Evolutionary conservation across 148 eudicot species (phyloP), one percentile per base, ranked within the genome.

Genomic region (Gaultheria prostrata): DNA sequence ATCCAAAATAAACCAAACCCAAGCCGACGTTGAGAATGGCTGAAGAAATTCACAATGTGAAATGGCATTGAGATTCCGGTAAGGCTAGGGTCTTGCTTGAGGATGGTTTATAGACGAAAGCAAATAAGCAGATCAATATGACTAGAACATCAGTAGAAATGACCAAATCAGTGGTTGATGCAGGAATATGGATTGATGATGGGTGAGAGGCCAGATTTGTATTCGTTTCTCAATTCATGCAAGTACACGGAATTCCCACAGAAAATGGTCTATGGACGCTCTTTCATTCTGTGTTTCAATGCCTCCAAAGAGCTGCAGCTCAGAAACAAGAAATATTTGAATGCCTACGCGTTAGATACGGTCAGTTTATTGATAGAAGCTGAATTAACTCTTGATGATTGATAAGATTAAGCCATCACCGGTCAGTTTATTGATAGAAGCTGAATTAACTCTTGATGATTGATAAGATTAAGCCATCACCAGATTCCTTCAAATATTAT

Each of bases 381-480:
- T 59, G 67, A 54, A 15, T 17, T 14, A 17, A 54, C 21, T 17
- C 21, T 2, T 54, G 17, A 17, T 54, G 57, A 53, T 1, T 15
- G 15, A 53, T 14, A 15, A 53, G 88, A 84, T 79, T 83, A 85
- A 71, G n/a, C n/a, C n/a, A n/a, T n/a, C n/a, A n/a, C n/a, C 90
- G 85, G 18, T 70, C 61, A 57, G 26, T 59, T 59, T 59, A n/a
- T 7, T 26, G 2, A 3, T n/a, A 59, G 28, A n/a, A 59, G 67
- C 67, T 59, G 67, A 54, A 15, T 17, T 14, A 17, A 54, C 21
- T 17, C 21, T 2, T 54, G 17, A 17, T 54, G 57, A 53, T 1
- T 15, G 15, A 53, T 14, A 15, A 53, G 88, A 84, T 79, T 83
- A 85, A 71, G 70, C 35, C 80, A 83, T 28, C 70, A 20, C 12